Base-by-base conservation (phyloP, 192 early-diverging fungal genomes). In the Coemansia sp. region DNA sequence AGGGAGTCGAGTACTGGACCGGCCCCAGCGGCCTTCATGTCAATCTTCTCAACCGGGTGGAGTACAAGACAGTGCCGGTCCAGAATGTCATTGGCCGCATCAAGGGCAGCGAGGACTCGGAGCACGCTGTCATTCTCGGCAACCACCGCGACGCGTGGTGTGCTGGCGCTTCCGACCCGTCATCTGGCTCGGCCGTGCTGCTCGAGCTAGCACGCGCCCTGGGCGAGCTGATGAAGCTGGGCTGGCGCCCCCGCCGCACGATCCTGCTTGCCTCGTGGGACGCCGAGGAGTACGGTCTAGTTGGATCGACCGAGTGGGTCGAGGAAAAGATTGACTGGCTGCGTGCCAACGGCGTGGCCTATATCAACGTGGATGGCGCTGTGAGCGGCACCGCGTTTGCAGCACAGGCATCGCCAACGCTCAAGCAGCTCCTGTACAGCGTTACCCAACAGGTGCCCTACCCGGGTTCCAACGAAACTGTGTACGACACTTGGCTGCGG, bases 131-230 rank as follows among this genome's bases (percentile, higher is more conserved):
- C 30, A 69, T 90, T 16, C 59, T 88, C 29, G 88, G 88, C 32
- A 87, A 86, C 66, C 89, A 90, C 49, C 81, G 87, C 48, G 89
- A 90, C 62, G 83, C 88, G 7, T 89, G 87, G 89, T 80, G 85
- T 10, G 77, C 73, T 6, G 88, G 88, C 18, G 88, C 88, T n/a
- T 72, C 83, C 7, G 88, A 89, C 48, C 86, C 88, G 8, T 83
- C 77, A 6, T 87, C 86, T 1, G 88, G 88, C 0, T 78, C 85
- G 22, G 86, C 88, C 7, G 75, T 72, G 56, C 72, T 89, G 73
- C 54, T 89, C 45, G 88, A 89, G 52, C 51, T 86, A 0, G 87
- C 75, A 32, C 73, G 80, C 25, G 63, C 67, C 28, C 63, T 89
- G 31, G 75, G 87, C n/a, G 72, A 79, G 42, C 66, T 89, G 33